These are phyloP conservation scores for Xerocomellus amylosporus DNA, from an alignment of 768 basidiomycete genomes.

Conservation along the genomic window DNA sequence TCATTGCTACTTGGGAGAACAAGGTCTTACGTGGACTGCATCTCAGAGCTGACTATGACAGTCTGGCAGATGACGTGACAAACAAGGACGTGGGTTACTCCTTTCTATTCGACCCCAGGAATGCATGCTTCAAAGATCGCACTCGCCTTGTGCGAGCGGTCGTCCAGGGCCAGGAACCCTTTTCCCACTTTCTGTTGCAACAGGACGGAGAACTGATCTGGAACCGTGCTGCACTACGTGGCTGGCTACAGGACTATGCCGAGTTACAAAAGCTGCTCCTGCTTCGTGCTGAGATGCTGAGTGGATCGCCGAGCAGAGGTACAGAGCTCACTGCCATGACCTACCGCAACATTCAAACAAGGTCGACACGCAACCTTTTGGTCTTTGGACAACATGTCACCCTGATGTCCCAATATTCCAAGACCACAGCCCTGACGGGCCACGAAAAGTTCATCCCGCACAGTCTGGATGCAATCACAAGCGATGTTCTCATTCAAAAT, in stretches of 20 bases:
- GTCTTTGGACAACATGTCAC: background rate
- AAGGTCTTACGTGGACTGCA: conserved; percentile 11
- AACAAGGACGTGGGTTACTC: background rate
- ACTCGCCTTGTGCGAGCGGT: fast-evolving
- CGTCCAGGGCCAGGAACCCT: fast-evolving
- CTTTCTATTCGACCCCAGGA: background rate
- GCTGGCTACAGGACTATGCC: conserved; percentile 12
- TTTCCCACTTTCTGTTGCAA: background rate
- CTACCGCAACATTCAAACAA: background rate
- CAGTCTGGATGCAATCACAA: background rate
- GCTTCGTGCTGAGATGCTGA: conserved; percentile 1
- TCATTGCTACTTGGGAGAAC: conserved; percentile 1
- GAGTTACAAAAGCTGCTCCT: conserved; percentile 3
- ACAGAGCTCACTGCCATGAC: background rate
- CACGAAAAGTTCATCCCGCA: conserved; percentile 6
- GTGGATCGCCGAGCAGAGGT: conserved; percentile 16
- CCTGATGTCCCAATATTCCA: background rate
- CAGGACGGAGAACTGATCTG: background rate
- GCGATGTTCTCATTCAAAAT: background rate
- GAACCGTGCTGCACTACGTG: background rate
- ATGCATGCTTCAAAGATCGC: background rate
- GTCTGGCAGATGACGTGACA: conserved; percentile 20
- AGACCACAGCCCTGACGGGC: background rate
- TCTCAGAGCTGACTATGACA: conserved; percentile 7
- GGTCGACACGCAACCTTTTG: background rate